Percentiles rank a stretch among this genome's conserved stretches.
These are phyloP conservation scores for Erodium trifolium DNA, from an alignment of 441 rosid genomes.

Conservation along the genomic window DNA sequence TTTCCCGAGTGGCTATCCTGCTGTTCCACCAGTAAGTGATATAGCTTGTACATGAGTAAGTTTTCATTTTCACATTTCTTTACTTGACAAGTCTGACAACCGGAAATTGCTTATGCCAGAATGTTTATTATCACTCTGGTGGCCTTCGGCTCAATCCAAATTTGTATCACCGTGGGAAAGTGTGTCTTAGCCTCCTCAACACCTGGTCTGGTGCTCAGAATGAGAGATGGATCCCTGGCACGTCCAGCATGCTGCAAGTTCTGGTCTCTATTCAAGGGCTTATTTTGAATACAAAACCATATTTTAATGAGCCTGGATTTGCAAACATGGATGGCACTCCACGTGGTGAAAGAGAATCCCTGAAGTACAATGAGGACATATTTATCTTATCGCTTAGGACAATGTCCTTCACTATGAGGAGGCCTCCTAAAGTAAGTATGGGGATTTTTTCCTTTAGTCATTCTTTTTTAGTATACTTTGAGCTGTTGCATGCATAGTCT, in stretches of 20 bases:
- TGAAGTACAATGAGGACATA: constrained; percentile 82
- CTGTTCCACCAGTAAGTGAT: constrained; percentile 60
- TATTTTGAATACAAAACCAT: constrained; percentile 85
- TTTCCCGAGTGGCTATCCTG: constrained; percentile 71
- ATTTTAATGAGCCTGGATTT: constrained; percentile 97
- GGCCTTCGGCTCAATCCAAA: constrained; percentile 97
- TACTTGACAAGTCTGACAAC: background rate
- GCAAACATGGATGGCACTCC: constrained; percentile 84
- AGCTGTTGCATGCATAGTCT: background rate
- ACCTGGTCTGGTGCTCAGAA: constrained; percentile 95
- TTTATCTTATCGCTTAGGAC: constrained; percentile 85
- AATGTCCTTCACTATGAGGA: constrained; percentile 84
- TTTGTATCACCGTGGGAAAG: constrained; percentile 86
- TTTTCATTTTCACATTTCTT: constrained; percentile 8
- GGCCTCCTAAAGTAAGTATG: constrained; percentile 58
- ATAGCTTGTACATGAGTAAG: constrained; percentile 13
- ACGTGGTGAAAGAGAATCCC: constrained; percentile 90
- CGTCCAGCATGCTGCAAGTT: constrained; percentile 96
- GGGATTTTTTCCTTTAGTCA: background rate
- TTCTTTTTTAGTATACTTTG: background rate
- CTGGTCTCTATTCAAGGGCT: constrained; percentile 95
- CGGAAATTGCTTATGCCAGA: constrained; percentile 36
- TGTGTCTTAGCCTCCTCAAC: constrained; percentile 96
- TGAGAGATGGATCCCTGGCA: constrained; percentile 92
- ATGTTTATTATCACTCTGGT: constrained; percentile 88